phyloP scores from a whole-genome alignment of 2,329 filamentous ascomycete species.

The Ophiocordyceps camponoti-floridani region DNA sequence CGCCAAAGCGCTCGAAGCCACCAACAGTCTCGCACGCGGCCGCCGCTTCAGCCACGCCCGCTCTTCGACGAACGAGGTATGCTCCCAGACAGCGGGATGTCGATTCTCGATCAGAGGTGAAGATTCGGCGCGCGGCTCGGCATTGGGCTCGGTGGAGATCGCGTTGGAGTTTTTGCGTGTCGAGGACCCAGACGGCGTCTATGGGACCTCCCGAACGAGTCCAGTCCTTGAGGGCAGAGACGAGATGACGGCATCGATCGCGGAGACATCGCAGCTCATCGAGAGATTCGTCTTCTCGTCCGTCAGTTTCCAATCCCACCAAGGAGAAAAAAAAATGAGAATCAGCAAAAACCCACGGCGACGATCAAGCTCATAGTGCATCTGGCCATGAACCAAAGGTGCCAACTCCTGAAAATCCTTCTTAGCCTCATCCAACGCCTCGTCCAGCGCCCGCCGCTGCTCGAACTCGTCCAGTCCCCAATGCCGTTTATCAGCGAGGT shows the following conservation, averaged over 20 bases:
- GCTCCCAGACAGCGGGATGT: slow-evolving; percentile 35
- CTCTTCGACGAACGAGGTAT: slow-evolving; percentile 22
- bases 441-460: slow-evolving; percentile 35
- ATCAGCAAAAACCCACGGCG: slow-evolving; percentile 22
- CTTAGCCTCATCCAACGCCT: slow-evolving; percentile 39
- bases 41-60: slow-evolving; percentile 6
- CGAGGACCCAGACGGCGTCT: slow-evolving; percentile 34
- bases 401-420: slow-evolving; percentile 41
- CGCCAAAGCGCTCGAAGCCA: slow-evolving; percentile 36
- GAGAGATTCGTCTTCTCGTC: slow-evolving; percentile 28
- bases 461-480: slow-evolving; percentile 43
- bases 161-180: slow-evolving; percentile 28
- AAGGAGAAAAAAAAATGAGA: too few species aligned
- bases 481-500: slow-evolving; percentile 37
- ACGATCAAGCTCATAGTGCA: slow-evolving; percentile 40
- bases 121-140: slow-evolving; percentile 37
- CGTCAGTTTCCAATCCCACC: not conserved
- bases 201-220: slow-evolving; percentile 33
- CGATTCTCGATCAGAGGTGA: slow-evolving; percentile 29
- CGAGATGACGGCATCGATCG: slow-evolving; percentile 26
- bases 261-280: slow-evolving; percentile 28
- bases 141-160: slow-evolving; percentile 40
- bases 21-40: slow-evolving; percentile 15
- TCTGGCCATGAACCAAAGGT: slow-evolving; percentile 33
- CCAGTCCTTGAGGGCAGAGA: slow-evolving; percentile 35